Conservation (phyloP, 192 early-diverging fungal genomes). For the Borealophlyctis nickersoniae region DNA sequence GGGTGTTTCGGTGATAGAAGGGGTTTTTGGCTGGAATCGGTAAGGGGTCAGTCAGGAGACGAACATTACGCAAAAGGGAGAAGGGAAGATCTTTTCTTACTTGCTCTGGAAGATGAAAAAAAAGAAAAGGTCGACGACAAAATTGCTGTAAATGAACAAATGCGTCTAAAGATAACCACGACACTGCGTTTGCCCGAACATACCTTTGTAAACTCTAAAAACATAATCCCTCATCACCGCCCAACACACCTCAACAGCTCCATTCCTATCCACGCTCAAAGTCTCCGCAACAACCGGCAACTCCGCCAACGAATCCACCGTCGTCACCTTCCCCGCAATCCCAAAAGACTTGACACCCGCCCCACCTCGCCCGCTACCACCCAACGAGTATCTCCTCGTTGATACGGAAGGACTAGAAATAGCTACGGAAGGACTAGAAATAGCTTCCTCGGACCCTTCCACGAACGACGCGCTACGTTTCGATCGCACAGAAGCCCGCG, state of each 20-base stretch:
- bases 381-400: neutral
- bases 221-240: slow-evolving; percentile 4
- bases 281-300: neutral
- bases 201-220: neutral
- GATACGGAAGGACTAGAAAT: neutral
- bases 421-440: too few relatives aligned
- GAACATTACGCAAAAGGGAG: too few relatives aligned
- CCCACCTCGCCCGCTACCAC: neutral
- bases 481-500: neutral
- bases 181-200: too few relatives aligned
- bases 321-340: neutral
- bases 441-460: too few relatives aligned
- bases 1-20: neutral
- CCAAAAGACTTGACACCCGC: neutral
- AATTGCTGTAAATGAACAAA: too few relatives aligned
- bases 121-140: too few relatives aligned
- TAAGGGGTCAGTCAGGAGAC: too few relatives aligned
- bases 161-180: too few relatives aligned
- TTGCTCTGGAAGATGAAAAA: too few relatives aligned
- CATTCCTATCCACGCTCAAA: neutral
- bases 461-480: too few relatives aligned
- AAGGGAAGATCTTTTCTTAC: too few relatives aligned
- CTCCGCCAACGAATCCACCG: neutral
- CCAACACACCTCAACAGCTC: slow-evolving; percentile 1
- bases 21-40: too few relatives aligned